Base-by-base conservation (phyloP, 495 filamentous ascomycete species). In the Xylaria sp. region DNA sequence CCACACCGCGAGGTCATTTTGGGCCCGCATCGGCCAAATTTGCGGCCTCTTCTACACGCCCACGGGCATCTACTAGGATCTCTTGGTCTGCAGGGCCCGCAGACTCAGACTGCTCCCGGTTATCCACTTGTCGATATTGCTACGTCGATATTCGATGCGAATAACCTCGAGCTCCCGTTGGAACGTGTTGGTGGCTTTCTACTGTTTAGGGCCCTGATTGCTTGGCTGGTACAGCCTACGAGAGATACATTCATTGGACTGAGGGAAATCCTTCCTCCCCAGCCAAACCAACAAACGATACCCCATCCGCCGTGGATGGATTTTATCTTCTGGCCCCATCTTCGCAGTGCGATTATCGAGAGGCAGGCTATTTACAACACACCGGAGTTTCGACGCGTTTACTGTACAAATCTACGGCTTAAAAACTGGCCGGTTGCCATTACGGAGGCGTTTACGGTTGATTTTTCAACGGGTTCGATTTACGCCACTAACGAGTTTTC, bases 261-360 rank as follows among this genome's bases (percentile, higher is more conserved):
- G 15, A 70, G 77, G 37, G 71, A 73, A 21, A 76, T 77, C 65
- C 71, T 77, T 55, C 61, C 72, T 9, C 76, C 78, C 3, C 63
- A 64, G 11, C 65, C 71, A 12, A 75, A 61, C 40, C 76, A 81
- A 59, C 68, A 75, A 21, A 52, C 57, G 17, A 75, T 76, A 48
- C 65, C 74, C 1, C 81, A 81, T 58, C 74, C 72, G 11, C 72
- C 74, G 15, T 81, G 76, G 76, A 78, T 81, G 67, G 79, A 80
- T 73, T 72, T 75, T 17, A 71, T 77, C 35, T 73, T 78, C 14
- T 78, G 73, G 76, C 69, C 71, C 12, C 67, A 75, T 48, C 72
- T 80, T 61, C 71, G 78, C 24, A 79, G 76, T 33, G 75, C 73
- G 61, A 67, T 83, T 71, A 79, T 80, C 43, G 58, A 74, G 29